These are phyloP conservation scores for Sordariomycetes sp. DNA, from an alignment of 2,329 filamentous ascomycete genomes.

Conservation along the genomic window DNA sequence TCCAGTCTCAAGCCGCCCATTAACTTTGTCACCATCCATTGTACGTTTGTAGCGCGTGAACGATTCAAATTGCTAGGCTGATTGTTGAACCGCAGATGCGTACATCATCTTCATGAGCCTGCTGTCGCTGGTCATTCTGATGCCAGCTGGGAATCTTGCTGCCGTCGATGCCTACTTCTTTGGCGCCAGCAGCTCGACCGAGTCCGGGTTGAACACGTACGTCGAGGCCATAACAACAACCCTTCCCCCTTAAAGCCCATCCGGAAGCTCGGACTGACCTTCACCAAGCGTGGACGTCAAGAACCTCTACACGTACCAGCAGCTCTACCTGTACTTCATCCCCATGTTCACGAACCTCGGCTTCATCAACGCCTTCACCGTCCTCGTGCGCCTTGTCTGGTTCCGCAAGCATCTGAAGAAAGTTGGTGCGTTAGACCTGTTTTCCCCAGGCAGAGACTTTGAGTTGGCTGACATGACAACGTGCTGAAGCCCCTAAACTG, in stretches of 20 bases:
- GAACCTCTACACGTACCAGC: slow-evolving; percentile 37
- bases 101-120: too few species aligned
- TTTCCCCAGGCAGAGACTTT: neutral
- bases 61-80: too few species aligned
- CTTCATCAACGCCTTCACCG: slow-evolving; percentile 39
- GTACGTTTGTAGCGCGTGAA: too few species aligned
- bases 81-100: too few species aligned
- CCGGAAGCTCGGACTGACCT: neutral
- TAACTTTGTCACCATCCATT: slow-evolving; percentile 2
- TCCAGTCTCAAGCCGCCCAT: neutral
- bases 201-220: too few species aligned
- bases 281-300: slow-evolving; percentile 36
- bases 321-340: slow-evolving; percentile 39
- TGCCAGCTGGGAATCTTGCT: too few species aligned
- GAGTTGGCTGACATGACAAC: too few species aligned
- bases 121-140: too few species aligned
- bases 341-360: slow-evolving; percentile 37
- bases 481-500: neutral
- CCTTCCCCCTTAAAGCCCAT: too few species aligned
- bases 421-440: slow-evolving; percentile 15
- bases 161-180: too few species aligned
- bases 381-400: slow-evolving; percentile 36
- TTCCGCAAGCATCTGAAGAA: slow-evolving; percentile 35
- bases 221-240: too few species aligned
- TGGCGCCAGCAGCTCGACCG: too few species aligned